phyloP scores from a whole-genome alignment of 2,329 filamentous ascomycete species.

The Claviceps sp. region DNA sequence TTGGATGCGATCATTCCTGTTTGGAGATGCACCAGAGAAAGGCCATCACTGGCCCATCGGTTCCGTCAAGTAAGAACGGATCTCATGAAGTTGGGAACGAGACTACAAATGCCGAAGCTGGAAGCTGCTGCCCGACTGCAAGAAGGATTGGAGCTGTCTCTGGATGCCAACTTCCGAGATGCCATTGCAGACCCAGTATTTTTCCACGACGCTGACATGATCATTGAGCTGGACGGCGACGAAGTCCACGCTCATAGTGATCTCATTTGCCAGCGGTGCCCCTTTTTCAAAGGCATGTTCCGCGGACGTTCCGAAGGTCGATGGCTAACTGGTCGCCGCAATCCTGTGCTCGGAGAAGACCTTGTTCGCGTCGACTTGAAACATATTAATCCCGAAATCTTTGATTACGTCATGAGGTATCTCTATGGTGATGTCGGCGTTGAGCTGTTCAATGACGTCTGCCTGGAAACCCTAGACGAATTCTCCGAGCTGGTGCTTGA shows the following conservation, averaged over 20 bases:
- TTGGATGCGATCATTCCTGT: conserved; percentile 69
- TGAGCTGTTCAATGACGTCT: conserved; percentile 69
- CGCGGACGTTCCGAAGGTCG: conserved; percentile 72
- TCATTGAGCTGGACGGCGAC: conserved; percentile 66
- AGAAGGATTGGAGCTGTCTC: conserved; percentile 45
- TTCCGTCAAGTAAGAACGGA: conserved; percentile 73
- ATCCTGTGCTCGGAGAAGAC: conserved; percentile 20
- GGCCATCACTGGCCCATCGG: conserved; percentile 50
- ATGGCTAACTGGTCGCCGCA: conserved; percentile 66
- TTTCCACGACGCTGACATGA: conserved; percentile 66
- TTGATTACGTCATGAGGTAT: conserved; percentile 65
- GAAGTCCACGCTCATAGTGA: conserved; percentile 63
- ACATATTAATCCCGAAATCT: conserved; percentile 62
- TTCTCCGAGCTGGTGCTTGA: conserved; percentile 85
- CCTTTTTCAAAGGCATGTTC: conserved; percentile 86
- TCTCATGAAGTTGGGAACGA: conserved; percentile 71
- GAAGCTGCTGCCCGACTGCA: conserved; percentile 70
- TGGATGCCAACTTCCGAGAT: conserved; percentile 56
- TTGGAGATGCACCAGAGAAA: conserved; percentile 66
- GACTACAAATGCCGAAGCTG: conserved; percentile 55
- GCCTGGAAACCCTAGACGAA: conserved; percentile 59
- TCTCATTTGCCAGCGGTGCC: conserved; percentile 70
- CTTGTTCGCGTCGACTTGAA: conserved; percentile 64
- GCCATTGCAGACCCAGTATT: conserved; percentile 58
- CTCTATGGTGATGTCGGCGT: conserved; percentile 73